Evolutionary conservation across 805 yeast genomes (phyloP).

Genomic region (Candida sithepensis): DNA sequence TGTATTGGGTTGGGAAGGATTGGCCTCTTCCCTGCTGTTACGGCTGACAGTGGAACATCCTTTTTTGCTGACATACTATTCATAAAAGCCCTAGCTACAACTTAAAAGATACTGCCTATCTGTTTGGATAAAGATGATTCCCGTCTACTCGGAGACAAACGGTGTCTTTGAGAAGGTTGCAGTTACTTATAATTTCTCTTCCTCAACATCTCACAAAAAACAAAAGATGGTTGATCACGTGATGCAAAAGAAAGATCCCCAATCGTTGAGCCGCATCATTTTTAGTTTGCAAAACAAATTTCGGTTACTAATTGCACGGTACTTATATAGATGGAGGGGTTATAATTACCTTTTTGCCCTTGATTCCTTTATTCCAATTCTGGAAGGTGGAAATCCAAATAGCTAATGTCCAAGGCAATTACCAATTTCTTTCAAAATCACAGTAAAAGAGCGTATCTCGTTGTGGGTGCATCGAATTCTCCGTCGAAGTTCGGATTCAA

Average conservation of each 20-base stretch:
- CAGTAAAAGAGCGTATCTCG: conserved; percentile 25
- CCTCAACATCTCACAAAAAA: no score
- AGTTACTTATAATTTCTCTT: no score
- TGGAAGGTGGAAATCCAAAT: neutral
- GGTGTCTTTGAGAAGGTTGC: no score
- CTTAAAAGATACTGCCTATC: no score
- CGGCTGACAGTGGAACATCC: neutral
- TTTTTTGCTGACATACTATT: neutral
- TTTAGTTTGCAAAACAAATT: no score
- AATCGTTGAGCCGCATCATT: no score
- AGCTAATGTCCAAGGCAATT: neutral
- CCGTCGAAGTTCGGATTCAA: conserved; percentile 66
- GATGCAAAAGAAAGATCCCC: no score
- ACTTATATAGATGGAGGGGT: no score
- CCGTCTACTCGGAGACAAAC: no score
- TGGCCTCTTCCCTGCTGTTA: conserved; percentile 4
- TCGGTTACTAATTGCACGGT: no score
- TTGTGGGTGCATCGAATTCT: conserved; percentile 69
- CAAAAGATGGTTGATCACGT: no score
- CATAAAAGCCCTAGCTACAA: neutral
- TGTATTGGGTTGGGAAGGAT: conserved; percentile 24
- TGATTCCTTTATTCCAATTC: neutral
- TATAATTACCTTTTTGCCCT: neutral
- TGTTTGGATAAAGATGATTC: no score
- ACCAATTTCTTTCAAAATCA: neutral